Evolutionary conservation across 176 grass and related monocot species (phyloP), one percentile per base, ranked within the genome.

Genomic region (Avena atlantica): DNA sequence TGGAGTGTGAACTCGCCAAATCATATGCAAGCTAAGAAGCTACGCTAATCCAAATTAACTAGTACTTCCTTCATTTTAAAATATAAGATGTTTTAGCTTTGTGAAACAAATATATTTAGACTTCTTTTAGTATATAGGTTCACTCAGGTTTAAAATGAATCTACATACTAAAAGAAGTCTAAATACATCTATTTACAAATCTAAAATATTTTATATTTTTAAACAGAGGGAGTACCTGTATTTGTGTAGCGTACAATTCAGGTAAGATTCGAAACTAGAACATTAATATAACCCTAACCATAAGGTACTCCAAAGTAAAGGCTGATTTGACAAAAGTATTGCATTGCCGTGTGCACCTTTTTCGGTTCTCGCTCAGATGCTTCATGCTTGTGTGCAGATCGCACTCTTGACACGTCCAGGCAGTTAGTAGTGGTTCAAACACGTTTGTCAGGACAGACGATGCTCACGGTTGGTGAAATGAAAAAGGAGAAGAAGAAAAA

Each of bases 401-500:
- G 24, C 63, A 74, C 70, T 8, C 16, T 61, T 63, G 20, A 62
- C 52, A 76, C 49, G 60, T 40, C 49, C 56, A 14, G 5, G 17
- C 56, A 24, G n/a, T 20, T 21, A 20, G 52, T 17, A 78, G 79
- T 86, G 51, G 79, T 73, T 90, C 34, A 57, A 58, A 90, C 85
- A 84, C 66, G 74, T 67, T 91, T 83, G 14, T 83, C 85, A 67
- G 69, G 23, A 40, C 57, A 40, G 80, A 40, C 69, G 27, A 56
- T 65, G 64, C 79, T 79, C 84, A 83, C 31, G 85, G 85, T 91
- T 74, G 74, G 85, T 91, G 85, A 87, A 82, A 87, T 11, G 19
- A 15, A 47, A 64, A 78, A 52, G 11, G 49, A 27, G 8, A 36
- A 70, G 5, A 6, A 0, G 27, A 23, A 58, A 47, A 51, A 12